Evolutionary conservation across 1,139 yeast species (phyloP), one percentile per base, ranked within the genome.

Genomic region (Candida sp.): DNA sequence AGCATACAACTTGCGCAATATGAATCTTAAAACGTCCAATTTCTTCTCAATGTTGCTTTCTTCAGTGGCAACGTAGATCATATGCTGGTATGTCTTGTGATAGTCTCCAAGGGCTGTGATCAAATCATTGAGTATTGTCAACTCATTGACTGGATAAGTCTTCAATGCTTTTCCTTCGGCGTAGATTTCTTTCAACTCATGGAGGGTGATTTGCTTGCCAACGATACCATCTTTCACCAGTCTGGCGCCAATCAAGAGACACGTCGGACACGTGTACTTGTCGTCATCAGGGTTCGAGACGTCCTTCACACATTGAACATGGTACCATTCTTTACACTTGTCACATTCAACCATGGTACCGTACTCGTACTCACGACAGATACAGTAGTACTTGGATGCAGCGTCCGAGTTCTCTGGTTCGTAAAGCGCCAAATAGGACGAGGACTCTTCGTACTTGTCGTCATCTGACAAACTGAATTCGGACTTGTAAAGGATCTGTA

Each of bases 281-380:
- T 74, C 78, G 23, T 73, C 80, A 28, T 75, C 72, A 3, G 57
- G 55, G 30, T 60, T 63, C 25, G 61, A 61, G 4, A 61, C 60
- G 2, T 51, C 52, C 70, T 78, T 78, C 40, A 90, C 74, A 68
- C 97, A 91, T 34, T 72, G 74, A 47, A 81, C 80, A 63, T 90
- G 96, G 63, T 84, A 90, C 96, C 96, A 88, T 62, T 90, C 96
- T 48, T 82, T 79, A 66, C 97, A 90, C 30, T 66, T 67, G 55
- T 88, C 96, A 69, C 97, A 91, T 58, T 86, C 90, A 46, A 89
- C 81, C 96, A 90, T 89, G 0, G 81, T 74, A 1, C 92, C 94
- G 51, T 77, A 78, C 60, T 89, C 96, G 25, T 73, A 71, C 51
- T 78, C 81, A 42, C 96, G 80, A 66, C 97, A 90, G 47, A 86